These are phyloP conservation scores for Rhizopogon rudus DNA, from an alignment of 768 basidiomycete genomes.

Conservation along the genomic window DNA sequence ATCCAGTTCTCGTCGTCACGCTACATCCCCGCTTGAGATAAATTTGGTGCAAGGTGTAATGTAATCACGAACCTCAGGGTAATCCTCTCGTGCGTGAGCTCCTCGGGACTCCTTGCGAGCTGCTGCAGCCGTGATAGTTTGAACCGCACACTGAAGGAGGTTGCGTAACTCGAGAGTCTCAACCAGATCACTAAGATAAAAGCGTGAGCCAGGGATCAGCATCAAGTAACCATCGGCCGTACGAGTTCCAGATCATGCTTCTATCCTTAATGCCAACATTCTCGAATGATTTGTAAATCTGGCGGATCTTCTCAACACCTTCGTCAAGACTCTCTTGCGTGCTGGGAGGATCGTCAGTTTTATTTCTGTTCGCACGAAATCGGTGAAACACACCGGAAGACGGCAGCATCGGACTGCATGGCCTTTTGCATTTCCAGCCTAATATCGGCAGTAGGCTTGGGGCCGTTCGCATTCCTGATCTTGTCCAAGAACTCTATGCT, in stretches of 20 bases:
- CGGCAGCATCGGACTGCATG: conserved; percentile 97
- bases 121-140: conserved; percentile 90
- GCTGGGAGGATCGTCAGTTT: conserved; percentile 31
- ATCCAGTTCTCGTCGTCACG: conserved; percentile 94
- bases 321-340: conserved; percentile 88
- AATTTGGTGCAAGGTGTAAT: background rate
- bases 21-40: conserved; percentile 28
- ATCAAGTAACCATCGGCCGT: conserved; percentile 24
- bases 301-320: conserved; percentile 82
- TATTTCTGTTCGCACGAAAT: background rate
- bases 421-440: conserved; percentile 97
- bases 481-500: conserved; percentile 87
- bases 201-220: conserved; percentile 5
- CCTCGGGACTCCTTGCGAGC: conserved; percentile 97
- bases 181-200: conserved; percentile 73
- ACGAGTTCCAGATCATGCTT: conserved; percentile 99
- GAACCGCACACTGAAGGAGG: conserved; percentile 89
- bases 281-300: conserved; percentile 85
- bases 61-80: conserved; percentile 64
- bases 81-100: conserved; percentile 98
- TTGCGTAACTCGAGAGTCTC: conserved; percentile 98
- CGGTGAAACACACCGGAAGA: conserved; percentile 64
- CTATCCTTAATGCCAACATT: conserved; percentile 96
- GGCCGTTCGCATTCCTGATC: conserved; percentile 78
- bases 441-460: conserved; percentile 84